Evolutionary conservation across 495 filamentous ascomycete species (phyloP).

Genomic region (Podospora anserina): DNA sequence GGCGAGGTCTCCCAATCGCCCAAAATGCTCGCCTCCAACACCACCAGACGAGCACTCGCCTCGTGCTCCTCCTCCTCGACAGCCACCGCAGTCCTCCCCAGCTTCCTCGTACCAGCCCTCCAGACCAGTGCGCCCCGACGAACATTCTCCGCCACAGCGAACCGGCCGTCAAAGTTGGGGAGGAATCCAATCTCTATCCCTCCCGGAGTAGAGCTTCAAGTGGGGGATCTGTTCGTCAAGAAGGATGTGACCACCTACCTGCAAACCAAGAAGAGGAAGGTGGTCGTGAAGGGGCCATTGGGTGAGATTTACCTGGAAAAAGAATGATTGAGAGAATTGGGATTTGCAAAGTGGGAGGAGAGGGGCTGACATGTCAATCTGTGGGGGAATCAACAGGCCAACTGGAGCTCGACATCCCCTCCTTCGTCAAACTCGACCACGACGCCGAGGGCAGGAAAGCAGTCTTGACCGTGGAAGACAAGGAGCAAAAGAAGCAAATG

Average conservation of each 20-base stretch:
- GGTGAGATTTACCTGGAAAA: slow-evolving; percentile 47
- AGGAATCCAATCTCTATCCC: slow-evolving; percentile 77
- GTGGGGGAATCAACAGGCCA: slow-evolving; percentile 47
- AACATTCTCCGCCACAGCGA: slow-evolving; percentile 68
- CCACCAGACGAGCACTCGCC: slow-evolving; percentile 41
- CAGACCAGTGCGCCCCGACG: slow-evolving; percentile 47
- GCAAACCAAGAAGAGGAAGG: slow-evolving; percentile 54
- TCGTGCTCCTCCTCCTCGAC: slow-evolving; percentile 27
- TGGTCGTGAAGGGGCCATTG: slow-evolving; percentile 72
- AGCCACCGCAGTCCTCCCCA: slow-evolving; percentile 50
- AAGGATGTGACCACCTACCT: slow-evolving; percentile 52
- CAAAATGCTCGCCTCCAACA: slow-evolving; percentile 51
- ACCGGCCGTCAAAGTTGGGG: slow-evolving; percentile 74
- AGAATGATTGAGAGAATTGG: not conserved
- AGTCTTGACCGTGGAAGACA: slow-evolving; percentile 63
- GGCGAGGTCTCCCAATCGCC: slow-evolving; percentile 2
- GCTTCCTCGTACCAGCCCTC: slow-evolving; percentile 75
- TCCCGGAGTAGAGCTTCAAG: slow-evolving; percentile 70
- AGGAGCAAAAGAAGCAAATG: slow-evolving; percentile 65
- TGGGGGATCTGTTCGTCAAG: slow-evolving; percentile 55
- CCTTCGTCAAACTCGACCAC: slow-evolving; percentile 65
- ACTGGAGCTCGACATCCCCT: slow-evolving; percentile 67
- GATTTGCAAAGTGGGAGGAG: not conserved
- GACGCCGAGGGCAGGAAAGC: slow-evolving; percentile 60
- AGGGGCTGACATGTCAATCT: slow-evolving; percentile 9